Conservation (phyloP, 148 eudicot species). For the Nepenthes gracilis region DNA sequence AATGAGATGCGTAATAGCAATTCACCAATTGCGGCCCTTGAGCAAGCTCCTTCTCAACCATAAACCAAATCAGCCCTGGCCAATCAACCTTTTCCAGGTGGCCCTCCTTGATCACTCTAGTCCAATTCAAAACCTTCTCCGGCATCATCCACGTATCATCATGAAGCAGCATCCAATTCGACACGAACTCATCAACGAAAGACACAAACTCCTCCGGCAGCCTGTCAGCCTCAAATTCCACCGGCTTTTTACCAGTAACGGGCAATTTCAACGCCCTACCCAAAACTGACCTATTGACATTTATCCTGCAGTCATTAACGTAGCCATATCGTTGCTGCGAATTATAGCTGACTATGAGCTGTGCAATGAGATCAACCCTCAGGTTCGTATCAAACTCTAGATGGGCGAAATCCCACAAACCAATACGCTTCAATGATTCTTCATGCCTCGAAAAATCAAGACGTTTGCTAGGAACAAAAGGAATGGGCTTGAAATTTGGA, state of each 20-base stretch:
- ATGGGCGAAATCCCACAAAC: slow-evolving; percentile 73
- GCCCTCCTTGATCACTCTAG: slow-evolving; percentile 45
- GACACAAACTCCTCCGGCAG: slow-evolving; percentile 28
- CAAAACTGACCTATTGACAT: slow-evolving; percentile 49
- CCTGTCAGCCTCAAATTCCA: slow-evolving; percentile 27
- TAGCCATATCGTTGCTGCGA: slow-evolving; percentile 17
- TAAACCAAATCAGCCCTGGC: slow-evolving; percentile 73
- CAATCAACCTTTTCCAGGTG: slow-evolving; percentile 74
- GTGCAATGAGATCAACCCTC: slow-evolving; percentile 42
- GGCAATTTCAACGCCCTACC: slow-evolving; percentile 59
- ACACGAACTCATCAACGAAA: slow-evolving; percentile 51
- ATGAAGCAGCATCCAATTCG: slow-evolving; percentile 66
- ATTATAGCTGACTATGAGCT: slow-evolving; percentile 41
- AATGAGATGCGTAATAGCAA: slow-evolving; percentile 81
- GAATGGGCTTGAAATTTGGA: slow-evolving; percentile 38
- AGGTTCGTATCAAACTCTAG: slow-evolving; percentile 41
- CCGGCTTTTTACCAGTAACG: slow-evolving; percentile 25
- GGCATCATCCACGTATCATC: slow-evolving; percentile 72
- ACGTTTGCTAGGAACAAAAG: slow-evolving; percentile 40
- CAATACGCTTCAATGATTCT: slow-evolving; percentile 34
- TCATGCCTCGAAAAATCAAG: slow-evolving; percentile 41
- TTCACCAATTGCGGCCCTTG: slow-evolving; percentile 38
- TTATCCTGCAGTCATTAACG: slow-evolving; percentile 31
- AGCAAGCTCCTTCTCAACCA: slow-evolving; percentile 78
- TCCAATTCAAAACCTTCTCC: slow-evolving; percentile 43